phyloP scores from a whole-genome alignment of 1,284 basidiomycete genomes.

The Cutaneotrichosporon mucoides region DNA sequence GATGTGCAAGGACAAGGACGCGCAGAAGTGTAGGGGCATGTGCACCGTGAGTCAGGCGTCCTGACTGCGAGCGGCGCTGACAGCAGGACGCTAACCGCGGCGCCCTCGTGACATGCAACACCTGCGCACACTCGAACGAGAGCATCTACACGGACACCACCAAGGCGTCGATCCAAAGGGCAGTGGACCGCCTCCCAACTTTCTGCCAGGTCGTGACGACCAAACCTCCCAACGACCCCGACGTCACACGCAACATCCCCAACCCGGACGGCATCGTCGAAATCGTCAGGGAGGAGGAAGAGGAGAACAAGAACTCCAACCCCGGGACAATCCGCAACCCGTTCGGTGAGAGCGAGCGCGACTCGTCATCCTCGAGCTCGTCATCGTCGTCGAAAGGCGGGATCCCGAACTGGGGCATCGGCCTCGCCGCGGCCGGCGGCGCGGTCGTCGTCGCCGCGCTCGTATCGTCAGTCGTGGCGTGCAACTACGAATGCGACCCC shows the following conservation, averaged over 20 bases:
- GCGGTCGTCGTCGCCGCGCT: background rate
- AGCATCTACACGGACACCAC: background rate
- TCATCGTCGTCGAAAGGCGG: no score
- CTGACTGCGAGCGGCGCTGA: no score
- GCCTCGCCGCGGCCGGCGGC: background rate
- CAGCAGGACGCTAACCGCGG: background rate
- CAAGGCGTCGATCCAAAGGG: background rate
- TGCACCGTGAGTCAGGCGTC: background rate
- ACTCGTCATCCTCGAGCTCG: no score
- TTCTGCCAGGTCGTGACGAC: background rate
- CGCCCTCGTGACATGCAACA: background rate
- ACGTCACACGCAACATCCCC: background rate
- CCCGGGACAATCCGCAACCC: no score
- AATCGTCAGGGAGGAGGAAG: no score
- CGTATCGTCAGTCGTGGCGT: background rate
- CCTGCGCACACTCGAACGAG: background rate
- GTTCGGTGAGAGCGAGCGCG: no score
- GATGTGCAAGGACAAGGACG: background rate
- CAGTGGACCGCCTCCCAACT: background rate
- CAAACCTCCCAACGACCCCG: background rate
- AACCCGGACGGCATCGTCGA: no score
- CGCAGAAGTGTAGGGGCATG: background rate
- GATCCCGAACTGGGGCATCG: conserved; percentile 1
- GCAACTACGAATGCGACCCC: background rate
- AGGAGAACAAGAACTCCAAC: no score